phyloP scores from a whole-genome alignment of 1,139 yeast species.

The Kodamaea fungicola region DNA sequence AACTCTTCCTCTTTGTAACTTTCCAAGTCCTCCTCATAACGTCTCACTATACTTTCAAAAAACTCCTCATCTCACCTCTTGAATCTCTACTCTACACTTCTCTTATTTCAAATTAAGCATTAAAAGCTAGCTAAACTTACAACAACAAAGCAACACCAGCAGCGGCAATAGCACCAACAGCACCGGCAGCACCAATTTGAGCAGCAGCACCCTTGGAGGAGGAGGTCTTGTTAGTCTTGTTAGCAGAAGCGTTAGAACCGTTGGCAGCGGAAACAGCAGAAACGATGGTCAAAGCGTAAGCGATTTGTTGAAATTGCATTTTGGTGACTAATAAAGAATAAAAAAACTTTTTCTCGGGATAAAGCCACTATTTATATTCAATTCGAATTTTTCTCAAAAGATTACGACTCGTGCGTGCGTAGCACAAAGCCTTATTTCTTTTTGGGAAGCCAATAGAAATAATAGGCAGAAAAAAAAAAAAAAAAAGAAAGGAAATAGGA shows the following conservation, averaged over 20 bases:
- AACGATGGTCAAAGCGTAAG: slow-evolving; percentile 44
- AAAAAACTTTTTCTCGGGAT: slow-evolving; percentile 1
- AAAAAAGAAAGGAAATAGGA: not conserved
- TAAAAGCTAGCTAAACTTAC: slow-evolving; percentile 19
- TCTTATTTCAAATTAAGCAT: no score
- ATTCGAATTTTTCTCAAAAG: not conserved
- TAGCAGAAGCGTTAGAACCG: slow-evolving; percentile 31
- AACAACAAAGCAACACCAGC: slow-evolving; percentile 46
- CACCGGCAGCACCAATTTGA: slow-evolving; percentile 20
- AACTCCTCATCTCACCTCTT: no score
- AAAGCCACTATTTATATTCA: slow-evolving; percentile 2
- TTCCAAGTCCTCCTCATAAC: no score
- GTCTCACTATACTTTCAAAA: no score
- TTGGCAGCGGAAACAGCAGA: slow-evolving; percentile 45
- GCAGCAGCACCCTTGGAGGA: slow-evolving; percentile 10
- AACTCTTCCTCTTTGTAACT: no score
- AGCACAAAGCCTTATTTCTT: not conserved
- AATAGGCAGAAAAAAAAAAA: not conserved
- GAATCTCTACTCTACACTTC: no score
- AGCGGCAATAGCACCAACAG: slow-evolving; percentile 40
- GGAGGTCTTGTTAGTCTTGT: slow-evolving; percentile 14
- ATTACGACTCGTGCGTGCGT: not conserved
- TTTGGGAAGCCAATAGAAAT: not conserved
- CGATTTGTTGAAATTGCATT: slow-evolving; percentile 48
- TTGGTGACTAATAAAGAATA: slow-evolving; percentile 10